Conservation (phyloP, 345 rosid genomes). For the Pugionium dolabratum region DNA sequence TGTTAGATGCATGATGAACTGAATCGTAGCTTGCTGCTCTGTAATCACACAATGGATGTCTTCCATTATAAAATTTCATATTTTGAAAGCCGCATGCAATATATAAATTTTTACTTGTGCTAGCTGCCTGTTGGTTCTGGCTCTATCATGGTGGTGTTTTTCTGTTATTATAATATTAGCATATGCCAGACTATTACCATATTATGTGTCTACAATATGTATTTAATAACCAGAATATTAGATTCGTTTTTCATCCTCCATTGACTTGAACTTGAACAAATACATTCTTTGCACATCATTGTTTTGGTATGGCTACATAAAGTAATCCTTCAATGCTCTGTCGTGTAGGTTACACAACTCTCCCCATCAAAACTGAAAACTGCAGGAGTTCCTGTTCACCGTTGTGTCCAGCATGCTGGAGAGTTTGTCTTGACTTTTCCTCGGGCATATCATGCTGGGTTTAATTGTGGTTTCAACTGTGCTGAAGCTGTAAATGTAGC, state of each 20-base stretch:
- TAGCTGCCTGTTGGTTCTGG: not conserved
- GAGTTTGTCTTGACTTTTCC: slow-evolving; percentile 97
- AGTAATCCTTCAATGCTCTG: slow-evolving; percentile 11
- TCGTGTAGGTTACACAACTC: slow-evolving; percentile 90
- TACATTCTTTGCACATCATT: slow-evolving; percentile 1
- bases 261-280: not conserved
- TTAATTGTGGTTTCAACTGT: slow-evolving; percentile 93
- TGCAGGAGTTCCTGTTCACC: slow-evolving; percentile 91
- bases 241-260: not conserved
- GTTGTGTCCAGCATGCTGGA: slow-evolving; percentile 90
- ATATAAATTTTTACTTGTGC: not conserved
- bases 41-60: not conserved
- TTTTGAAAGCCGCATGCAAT: not conserved
- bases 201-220: slow-evolving; percentile 6
- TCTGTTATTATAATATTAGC: not conserved
- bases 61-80: not conserved
- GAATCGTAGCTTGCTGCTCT: slow-evolving; percentile 10
- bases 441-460: slow-evolving; percentile 98
- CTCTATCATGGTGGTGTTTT: not conserved
- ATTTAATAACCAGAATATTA: not conserved
- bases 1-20: slow-evolving; percentile 28
- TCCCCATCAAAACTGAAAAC: slow-evolving; percentile 88
- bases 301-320: not conserved
- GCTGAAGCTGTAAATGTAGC: slow-evolving; percentile 99
- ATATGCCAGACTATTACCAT: not conserved